phyloP scores from a whole-genome alignment of 2,329 filamentous ascomycete species.

The Fusarium gaditjirri region DNA sequence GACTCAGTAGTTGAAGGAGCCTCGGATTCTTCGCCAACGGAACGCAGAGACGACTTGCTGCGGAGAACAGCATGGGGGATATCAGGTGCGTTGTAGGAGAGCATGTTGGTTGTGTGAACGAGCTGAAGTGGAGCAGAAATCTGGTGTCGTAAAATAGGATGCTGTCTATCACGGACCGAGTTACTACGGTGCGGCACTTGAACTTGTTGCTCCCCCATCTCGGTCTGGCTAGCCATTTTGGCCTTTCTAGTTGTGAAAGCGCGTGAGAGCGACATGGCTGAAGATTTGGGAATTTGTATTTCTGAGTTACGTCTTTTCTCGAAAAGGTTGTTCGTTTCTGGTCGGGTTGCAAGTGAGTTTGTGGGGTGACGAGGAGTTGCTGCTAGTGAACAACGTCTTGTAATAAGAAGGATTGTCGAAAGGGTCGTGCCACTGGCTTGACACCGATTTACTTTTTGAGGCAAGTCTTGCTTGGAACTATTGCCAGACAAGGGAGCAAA shows the following conservation, averaged over 20 bases:
- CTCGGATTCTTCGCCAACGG: slow-evolving; percentile 73
- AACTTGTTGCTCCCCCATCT: slow-evolving; percentile 56
- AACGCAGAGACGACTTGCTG: slow-evolving; percentile 64
- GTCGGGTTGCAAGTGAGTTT: slow-evolving; percentile 14
- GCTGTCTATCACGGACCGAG: slow-evolving; percentile 57
- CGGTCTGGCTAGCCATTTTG: slow-evolving; percentile 57
- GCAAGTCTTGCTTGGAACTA: slow-evolving; percentile 15
- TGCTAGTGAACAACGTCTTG: slow-evolving; percentile 10
- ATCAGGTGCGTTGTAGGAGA: slow-evolving; percentile 93
- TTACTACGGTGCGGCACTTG: slow-evolving; percentile 60
- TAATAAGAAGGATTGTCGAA: slow-evolving; percentile 5
- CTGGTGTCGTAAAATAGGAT: slow-evolving; percentile 66
- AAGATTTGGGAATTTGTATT: slow-evolving; percentile 12
- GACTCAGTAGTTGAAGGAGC: slow-evolving; percentile 64
- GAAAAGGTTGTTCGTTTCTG: background rate
- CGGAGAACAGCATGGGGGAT: slow-evolving; percentile 63
- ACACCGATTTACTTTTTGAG: slow-evolving; percentile 23
- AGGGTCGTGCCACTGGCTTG: slow-evolving; percentile 37
- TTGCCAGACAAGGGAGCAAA: slow-evolving; percentile 24
- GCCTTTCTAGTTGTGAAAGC: slow-evolving; percentile 77
- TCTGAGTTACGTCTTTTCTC: slow-evolving; percentile 3
- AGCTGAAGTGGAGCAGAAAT: slow-evolving; percentile 91
- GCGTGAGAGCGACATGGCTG: slow-evolving; percentile 67
- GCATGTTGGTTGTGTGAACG: slow-evolving; percentile 94
- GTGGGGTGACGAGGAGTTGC: slow-evolving; percentile 1